Evolutionary conservation across 306 rosid genomes (phyloP), one percentile per base, ranked within the genome.

Genomic region (Prunus kanzakura): DNA sequence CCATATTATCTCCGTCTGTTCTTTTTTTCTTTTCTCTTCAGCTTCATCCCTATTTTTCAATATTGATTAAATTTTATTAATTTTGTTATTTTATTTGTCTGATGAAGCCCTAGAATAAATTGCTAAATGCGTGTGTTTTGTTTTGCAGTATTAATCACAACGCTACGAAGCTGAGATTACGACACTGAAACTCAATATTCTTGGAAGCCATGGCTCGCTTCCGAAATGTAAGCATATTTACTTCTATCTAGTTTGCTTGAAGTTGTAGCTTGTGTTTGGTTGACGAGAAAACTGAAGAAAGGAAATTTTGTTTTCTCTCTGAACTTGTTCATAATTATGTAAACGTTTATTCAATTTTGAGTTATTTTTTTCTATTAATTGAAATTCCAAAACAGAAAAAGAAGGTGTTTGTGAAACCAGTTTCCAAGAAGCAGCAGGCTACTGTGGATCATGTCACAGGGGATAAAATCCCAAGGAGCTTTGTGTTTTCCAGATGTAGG

Each of bases 391-490:
- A 69, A 38, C 54, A 79, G 74, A 88, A 84, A 78, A 88, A 75
- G 61, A 65, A 64, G 80, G 81, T 69, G 63, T 92, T 85, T 65
- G 88, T 88, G 80, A 90, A 73, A 76, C 96, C 96, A 0, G 76
- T 89, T 67, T 55, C 72, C 7, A 79, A 52, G 27, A 95, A 87
- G 88, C 84, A 87, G 46, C 88, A 86, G 74, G 76, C 88, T 1
- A 80, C 64, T 25, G 97, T 96, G 71, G 99, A 96, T 79, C 97
- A 90, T 60, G 82, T 96, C 46, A 91, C 98, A 0, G 99, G 99
- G 64, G 91, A 90, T 88, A 95, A 95, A 82, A 89, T 95, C 66
- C 99, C 99, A 0, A 89, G 85, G 77, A 95, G 97, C 84, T 88
- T 92, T 74, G 97, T 92, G 65, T 91, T 95, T 79, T 72, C 93